Evolutionary conservation across 2,329 filamentous ascomycete species (phyloP).

Genomic region (Corniculantispora saksenae): DNA sequence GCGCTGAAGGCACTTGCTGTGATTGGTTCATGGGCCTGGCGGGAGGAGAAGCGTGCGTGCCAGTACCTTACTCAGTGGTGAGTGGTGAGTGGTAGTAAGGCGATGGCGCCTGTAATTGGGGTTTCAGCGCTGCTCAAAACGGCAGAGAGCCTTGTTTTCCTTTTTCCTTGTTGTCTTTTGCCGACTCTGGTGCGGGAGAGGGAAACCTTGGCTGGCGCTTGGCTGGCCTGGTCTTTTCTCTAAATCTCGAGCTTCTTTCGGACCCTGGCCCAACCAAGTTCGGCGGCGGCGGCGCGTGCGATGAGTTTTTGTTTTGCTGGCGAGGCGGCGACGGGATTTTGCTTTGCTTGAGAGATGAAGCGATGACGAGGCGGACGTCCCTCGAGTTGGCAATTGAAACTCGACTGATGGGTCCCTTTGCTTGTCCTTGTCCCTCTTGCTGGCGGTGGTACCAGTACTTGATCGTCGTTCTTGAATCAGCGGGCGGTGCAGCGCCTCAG

Average conservation of each 20-base stretch:
- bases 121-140: not conserved
- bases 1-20: slow-evolving; percentile 37
- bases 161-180: too few species aligned
- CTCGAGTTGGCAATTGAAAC: not conserved
- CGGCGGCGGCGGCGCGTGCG: too few species aligned
- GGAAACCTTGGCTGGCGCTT: not conserved
- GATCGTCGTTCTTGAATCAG: not conserved
- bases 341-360: not conserved
- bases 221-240: not conserved
- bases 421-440: not conserved
- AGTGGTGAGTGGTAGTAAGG: slow-evolving; percentile 2
- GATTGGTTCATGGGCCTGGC: slow-evolving; percentile 41
- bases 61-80: too few species aligned
- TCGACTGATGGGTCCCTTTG: not conserved
- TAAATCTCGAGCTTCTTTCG: not conserved
- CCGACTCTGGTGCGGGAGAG: too few species aligned
- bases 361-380: not conserved
- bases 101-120: slow-evolving; percentile 2
- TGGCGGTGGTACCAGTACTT: slow-evolving; percentile 3
- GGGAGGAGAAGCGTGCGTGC: slow-evolving; percentile 7
- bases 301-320: not conserved
- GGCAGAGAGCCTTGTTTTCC: not conserved
- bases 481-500: not conserved
- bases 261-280: not conserved
- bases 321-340: not conserved